These are phyloP conservation scores for Fusarium sp. DNA, from an alignment of 2,329 filamentous ascomycete species.

Conservation along the genomic window DNA sequence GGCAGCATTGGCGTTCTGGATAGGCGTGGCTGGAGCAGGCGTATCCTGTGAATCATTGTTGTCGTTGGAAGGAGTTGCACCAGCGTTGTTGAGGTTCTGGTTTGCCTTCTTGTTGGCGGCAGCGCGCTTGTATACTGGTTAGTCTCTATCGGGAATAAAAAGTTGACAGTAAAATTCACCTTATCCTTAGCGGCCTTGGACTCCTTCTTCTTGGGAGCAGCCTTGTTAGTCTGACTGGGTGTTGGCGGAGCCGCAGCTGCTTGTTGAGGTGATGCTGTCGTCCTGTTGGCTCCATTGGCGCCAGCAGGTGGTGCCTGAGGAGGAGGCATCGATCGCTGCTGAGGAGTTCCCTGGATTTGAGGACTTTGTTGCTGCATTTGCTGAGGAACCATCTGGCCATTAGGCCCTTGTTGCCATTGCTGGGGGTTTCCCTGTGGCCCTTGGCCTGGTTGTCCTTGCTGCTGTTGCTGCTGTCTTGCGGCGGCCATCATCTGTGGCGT, in stretches of 20 bases:
- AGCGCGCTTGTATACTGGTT: conserved; percentile 55
- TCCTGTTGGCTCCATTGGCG: conserved; percentile 65
- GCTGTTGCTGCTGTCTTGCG: conserved; percentile 53
- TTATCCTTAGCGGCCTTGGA: conserved; percentile 74
- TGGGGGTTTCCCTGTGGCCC: conserved; percentile 53
- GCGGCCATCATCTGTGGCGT: conserved; percentile 71
- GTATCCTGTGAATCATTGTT: conserved; percentile 68
- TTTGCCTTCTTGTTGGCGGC: conserved; percentile 74
- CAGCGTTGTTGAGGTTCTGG: conserved; percentile 63
- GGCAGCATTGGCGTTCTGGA: conserved; percentile 57
- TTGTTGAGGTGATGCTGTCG: conserved; percentile 72
- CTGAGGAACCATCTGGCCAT: conserved; percentile 58
- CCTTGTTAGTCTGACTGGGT: conserved; percentile 78
- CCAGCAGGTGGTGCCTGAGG: conserved; percentile 69
- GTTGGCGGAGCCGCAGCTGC: conserved; percentile 79
- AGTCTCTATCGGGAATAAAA: conserved; percentile 13
- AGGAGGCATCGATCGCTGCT: conserved; percentile 77
- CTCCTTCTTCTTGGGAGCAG: conserved; percentile 83
- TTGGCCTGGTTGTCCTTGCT: conserved; percentile 54
- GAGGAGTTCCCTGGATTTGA: conserved; percentile 75
- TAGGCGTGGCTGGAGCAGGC: conserved; percentile 73
- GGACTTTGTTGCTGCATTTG: conserved; percentile 58
- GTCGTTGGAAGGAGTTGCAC: conserved; percentile 71
- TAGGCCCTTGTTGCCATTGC: conserved; percentile 59
- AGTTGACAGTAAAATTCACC: conserved; percentile 64